These are phyloP conservation scores for Blumeriella jaapii DNA, from an alignment of 2,329 filamentous ascomycete species.

Conservation along the genomic window DNA sequence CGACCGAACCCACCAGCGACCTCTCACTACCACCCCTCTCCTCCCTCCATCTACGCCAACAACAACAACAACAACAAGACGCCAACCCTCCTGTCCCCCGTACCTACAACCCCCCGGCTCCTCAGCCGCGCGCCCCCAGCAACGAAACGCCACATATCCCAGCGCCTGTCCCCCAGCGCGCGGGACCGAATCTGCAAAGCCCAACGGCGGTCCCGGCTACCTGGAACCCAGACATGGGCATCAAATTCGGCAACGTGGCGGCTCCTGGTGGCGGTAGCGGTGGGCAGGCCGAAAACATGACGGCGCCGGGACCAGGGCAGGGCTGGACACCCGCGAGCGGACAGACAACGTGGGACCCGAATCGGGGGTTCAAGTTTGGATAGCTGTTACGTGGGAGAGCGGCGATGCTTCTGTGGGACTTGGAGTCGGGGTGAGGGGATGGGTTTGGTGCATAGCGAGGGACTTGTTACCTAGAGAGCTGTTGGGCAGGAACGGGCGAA, in stretches of 20 bases:
- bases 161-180: conserved; percentile 38
- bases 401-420: not conserved
- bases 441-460: not conserved
- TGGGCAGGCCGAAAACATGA: not conserved
- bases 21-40: conserved; percentile 9
- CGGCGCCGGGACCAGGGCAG: not conserved
- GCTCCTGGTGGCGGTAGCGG: conserved; percentile 2
- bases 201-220: conserved; percentile 39
- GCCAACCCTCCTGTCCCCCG: conserved; percentile 6
- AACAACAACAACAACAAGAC: conserved; percentile 18
- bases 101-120: conserved; percentile 8
- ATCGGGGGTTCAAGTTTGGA: conserved; percentile 23
- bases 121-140: conserved; percentile 22
- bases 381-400: conserved; percentile 3
- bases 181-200: conserved; percentile 40
- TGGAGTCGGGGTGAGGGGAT: not conserved
- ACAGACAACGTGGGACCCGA: conserved; percentile 24
- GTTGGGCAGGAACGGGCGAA: too few species aligned
- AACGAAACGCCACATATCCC: conserved; percentile 25
- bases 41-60: conserved; percentile 21
- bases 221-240: conserved; percentile 74
- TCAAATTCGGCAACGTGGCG: conserved; percentile 52
- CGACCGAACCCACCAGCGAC: conserved; percentile 23
- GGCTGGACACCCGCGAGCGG: conserved; percentile 4
- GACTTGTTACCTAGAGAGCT: too few species aligned